phyloP scores from a whole-genome alignment of 2,329 filamentous ascomycete genomes.

The Ceratocystis albifundus region DNA sequence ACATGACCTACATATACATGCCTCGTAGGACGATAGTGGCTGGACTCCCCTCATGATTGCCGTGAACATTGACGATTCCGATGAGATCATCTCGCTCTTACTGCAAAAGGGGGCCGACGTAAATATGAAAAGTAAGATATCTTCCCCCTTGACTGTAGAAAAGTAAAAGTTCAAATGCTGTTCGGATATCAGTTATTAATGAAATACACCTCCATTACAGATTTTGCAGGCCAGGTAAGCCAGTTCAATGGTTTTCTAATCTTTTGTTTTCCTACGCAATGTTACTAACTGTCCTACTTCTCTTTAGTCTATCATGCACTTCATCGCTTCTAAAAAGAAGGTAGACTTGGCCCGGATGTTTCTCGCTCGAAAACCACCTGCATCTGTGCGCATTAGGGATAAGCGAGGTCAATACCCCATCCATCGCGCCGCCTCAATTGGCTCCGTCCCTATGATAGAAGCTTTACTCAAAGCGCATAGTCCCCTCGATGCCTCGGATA shows the following conservation, averaged over 20 bases:
- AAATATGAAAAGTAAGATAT: conserved; percentile 53
- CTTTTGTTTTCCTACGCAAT: background rate
- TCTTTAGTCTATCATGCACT: conserved; percentile 70
- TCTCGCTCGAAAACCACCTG: conserved; percentile 56
- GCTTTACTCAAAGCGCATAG: conserved; percentile 65
- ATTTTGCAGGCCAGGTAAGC: conserved; percentile 52
- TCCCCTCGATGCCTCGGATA: conserved; percentile 73
- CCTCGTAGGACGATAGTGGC: conserved; percentile 54
- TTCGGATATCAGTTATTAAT: conserved; percentile 18
- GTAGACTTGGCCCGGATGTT: conserved; percentile 69
- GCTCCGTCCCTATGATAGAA: conserved; percentile 76
- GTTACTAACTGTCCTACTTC: background rate
- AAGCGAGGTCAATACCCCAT: conserved; percentile 79
- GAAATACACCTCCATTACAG: conserved; percentile 31
- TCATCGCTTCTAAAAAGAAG: conserved; percentile 81
- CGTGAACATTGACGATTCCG: conserved; percentile 59
- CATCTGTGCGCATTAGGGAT: conserved; percentile 70
- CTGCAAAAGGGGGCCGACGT: conserved; percentile 59
- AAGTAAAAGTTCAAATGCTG: background rate
- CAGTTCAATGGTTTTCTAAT: background rate
- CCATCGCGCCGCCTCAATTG: conserved; percentile 82
- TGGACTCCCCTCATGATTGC: conserved; percentile 84
- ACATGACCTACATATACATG: background rate
- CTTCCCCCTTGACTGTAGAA: too few species aligned
- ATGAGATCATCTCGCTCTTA: conserved; percentile 55